Conservation (phyloP, 768 basidiomycete species). For the Hericium rajendrae region DNA sequence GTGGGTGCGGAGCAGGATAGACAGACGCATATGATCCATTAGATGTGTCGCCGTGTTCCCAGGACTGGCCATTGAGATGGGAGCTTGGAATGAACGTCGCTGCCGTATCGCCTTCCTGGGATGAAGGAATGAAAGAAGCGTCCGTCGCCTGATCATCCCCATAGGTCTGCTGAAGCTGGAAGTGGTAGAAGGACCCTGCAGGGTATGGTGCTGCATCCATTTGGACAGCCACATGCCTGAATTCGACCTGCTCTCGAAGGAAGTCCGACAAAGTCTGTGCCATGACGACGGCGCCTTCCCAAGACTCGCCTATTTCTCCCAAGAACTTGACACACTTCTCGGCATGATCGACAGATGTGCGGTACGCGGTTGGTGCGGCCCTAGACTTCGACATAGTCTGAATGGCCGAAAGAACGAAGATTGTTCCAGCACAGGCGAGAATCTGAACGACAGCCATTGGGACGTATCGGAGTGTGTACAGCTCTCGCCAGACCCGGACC, state of each 20-base stretch:
- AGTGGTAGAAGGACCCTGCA: background rate
- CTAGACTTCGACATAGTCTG: constrained; percentile 11
- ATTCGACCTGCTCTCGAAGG: constrained; percentile 7
- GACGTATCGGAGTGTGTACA: constrained; percentile 10
- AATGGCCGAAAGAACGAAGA: constrained; percentile 13
- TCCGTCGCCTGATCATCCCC: no score
- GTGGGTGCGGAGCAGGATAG: no score
- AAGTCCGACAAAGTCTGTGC: constrained; percentile 12
- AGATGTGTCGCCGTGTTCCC: no score
- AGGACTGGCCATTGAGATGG: no score
- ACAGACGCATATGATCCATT: no score
- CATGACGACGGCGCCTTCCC: constrained; percentile 6
- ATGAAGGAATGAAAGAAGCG: no score
- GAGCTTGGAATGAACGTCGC: no score
- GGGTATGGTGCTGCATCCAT: background rate
- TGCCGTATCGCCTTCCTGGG: no score
- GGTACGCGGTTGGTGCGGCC: constrained; percentile 4
- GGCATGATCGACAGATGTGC: constrained; percentile 1
- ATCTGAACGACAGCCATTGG: constrained; percentile 15
- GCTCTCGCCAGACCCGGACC: constrained; percentile 8
- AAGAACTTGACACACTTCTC: constrained; percentile 6
- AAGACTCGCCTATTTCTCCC: constrained; percentile 10
- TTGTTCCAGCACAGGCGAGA: constrained; percentile 13
- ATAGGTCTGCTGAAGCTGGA: background rate
- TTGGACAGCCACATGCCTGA: background rate